Base-by-base conservation (phyloP, 2,329 filamentous ascomycete species). In the Nemania sp. region DNA sequence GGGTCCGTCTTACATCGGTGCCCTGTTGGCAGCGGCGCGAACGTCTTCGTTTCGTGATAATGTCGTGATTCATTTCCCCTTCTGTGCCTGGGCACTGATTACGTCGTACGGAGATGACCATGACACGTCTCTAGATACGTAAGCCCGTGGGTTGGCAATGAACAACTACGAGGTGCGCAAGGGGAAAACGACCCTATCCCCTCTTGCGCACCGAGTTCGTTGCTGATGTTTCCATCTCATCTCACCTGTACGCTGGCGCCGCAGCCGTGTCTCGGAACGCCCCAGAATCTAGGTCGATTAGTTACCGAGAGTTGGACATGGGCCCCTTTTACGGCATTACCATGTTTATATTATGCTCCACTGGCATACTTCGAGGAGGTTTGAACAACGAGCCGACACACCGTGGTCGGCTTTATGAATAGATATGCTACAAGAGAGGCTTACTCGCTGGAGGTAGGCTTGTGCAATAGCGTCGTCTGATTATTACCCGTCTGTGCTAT, bases 31-130 rank as follows among this genome's bases (percentile, higher is more conserved):
- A 7, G 43, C 11, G 11, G 43, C 39, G 25, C 3, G 25, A 29
- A 52, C 43, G 42, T 47, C 35, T 29, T 20, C 29, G n/a, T n/a
- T 51, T 11, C 20, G 15, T 20, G 20, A 12, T n/a, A 20, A 32
- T 20, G 9, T 5, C 25, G 25, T 34, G 25, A 29, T 29, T 29
- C 21, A 25, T 15, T 37, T 37, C 37, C 37, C 21, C 3, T 17
- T 37, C 32, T 34, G 35, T 56, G 17, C 48, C 21, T 56, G 40
- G 29, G n/a, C 21, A 42, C 46, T 5, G n/a, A n/a, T n/a, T 29
- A 46, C 34, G 32, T 54, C 51, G 35, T 46, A 46, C 45, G 40
- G 47, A 47, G 32, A 51, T 47, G 47, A 52, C 35, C 13, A 50
- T 50, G 47, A 37, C 9, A 37, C 47, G 35, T 18, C 21, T 11